These are phyloP conservation scores for Colletotrichum falcatum DNA, from an alignment of 2,329 filamentous ascomycete species.

Conservation along the genomic window DNA sequence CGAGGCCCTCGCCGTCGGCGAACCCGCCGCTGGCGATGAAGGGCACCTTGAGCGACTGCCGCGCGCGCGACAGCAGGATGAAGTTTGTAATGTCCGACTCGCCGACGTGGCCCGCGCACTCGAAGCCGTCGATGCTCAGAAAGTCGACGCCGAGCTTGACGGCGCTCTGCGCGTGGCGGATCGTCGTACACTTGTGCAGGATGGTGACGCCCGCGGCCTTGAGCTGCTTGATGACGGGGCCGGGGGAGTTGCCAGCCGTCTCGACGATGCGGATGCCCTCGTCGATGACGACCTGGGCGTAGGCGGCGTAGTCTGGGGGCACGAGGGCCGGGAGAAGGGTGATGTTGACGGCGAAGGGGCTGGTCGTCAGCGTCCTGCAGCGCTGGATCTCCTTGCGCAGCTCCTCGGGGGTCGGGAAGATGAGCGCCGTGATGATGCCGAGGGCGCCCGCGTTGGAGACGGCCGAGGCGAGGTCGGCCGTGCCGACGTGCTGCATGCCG, in stretches of 20 bases:
- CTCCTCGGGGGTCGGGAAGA: constrained; percentile 91
- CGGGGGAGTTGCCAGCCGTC: constrained; percentile 89
- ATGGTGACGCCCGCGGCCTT: constrained; percentile 84
- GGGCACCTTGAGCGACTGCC: constrained; percentile 85
- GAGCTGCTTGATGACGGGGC: constrained; percentile 88
- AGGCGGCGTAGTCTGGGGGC: constrained; percentile 91
- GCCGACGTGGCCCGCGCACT: constrained; percentile 92
- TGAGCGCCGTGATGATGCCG: constrained; percentile 87
- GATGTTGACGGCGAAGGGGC: constrained; percentile 93
- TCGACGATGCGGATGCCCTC: constrained; percentile 93
- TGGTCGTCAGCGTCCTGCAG: constrained; percentile 82
- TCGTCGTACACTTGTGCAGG: constrained; percentile 97
- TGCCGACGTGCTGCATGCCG: constrained; percentile 89
- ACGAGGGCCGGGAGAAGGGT: constrained; percentile 91
- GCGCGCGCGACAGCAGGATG: constrained; percentile 85
- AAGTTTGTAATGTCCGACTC: constrained; percentile 92
- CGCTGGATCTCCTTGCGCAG: constrained; percentile 92
- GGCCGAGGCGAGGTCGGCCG: constrained; percentile 80
- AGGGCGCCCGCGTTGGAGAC: constrained; percentile 86
- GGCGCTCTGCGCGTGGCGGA: constrained; percentile 90
- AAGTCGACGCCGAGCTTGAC: constrained; percentile 97
- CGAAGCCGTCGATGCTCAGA: constrained; percentile 95
- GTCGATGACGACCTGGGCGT: constrained; percentile 92
- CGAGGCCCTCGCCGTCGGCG: constrained; percentile 92
- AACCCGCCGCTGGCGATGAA: constrained; percentile 98